phyloP scores from a whole-genome alignment of 2,329 filamentous ascomycete species.

The Tolypocladium sp. region DNA sequence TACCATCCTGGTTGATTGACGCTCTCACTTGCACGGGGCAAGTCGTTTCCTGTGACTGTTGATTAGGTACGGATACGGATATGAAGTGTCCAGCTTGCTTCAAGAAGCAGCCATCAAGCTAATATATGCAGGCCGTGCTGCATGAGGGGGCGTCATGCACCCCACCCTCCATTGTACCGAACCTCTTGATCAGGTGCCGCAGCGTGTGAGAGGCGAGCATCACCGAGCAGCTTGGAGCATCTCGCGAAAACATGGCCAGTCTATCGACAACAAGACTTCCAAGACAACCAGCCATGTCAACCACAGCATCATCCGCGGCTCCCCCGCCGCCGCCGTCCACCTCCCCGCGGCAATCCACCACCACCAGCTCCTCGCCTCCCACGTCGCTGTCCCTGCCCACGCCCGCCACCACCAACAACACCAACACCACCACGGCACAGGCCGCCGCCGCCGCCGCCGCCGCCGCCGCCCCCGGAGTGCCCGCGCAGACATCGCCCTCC shows the following conservation, averaged over 20 bases:
- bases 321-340: not conserved
- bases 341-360: not conserved
- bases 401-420: not conserved
- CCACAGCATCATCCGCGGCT: not conserved
- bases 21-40: not conserved
- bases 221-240: not conserved
- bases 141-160: not conserved
- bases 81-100: not conserved
- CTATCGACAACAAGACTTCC: not conserved
- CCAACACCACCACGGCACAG: not conserved
- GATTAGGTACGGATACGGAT: too few species aligned
- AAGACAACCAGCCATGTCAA: not conserved
- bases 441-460: not conserved
- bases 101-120: not conserved
- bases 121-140: not conserved
- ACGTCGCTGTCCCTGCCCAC: not conserved
- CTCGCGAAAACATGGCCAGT: not conserved
- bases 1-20: not conserved
- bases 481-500: slow-evolving; percentile 3
- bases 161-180: not conserved
- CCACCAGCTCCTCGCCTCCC: not conserved
- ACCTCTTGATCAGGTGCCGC: not conserved
- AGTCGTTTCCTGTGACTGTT: not conserved
- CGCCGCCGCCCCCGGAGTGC: not conserved
- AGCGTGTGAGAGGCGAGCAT: not conserved